phyloP scores from a whole-genome alignment of 768 basidiomycete species.

The Exidia glandulosa region DNA sequence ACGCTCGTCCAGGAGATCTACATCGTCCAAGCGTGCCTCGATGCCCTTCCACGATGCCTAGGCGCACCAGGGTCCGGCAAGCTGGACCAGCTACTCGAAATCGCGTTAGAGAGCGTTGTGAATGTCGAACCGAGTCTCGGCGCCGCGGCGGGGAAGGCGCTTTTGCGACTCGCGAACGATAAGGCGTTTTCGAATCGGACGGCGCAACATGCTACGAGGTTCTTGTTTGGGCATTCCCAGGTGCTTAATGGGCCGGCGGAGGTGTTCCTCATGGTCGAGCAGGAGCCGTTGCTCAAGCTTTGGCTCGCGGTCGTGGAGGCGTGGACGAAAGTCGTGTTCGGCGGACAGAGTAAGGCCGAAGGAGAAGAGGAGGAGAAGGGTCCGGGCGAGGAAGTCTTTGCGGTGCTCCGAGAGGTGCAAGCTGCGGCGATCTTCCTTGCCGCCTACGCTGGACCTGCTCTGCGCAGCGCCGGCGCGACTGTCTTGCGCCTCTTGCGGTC shows the following conservation, averaged over 20 bases:
- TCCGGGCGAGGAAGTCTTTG: conserved; percentile 22
- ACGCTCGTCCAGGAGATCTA: conserved; percentile 50
- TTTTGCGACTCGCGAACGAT: conserved; percentile 65
- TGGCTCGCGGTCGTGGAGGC: conserved; percentile 65
- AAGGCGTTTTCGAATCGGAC: conserved; percentile 42
- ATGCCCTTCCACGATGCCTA: conserved; percentile 76
- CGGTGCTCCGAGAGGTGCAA: conserved; percentile 51
- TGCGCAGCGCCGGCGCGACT: conserved; percentile 52
- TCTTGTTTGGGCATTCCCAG: conserved; percentile 60
- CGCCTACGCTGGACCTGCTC: conserved; percentile 37
- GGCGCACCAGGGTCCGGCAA: conserved; percentile 33
- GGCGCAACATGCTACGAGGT: conserved; percentile 52
- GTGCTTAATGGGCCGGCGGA: conserved; percentile 56
- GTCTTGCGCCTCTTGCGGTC: conserved; percentile 47
- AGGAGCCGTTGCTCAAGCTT: conserved; percentile 50
- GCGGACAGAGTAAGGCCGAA: too few relatives aligned
- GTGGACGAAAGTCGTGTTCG: conserved; percentile 43
- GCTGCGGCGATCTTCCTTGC: conserved; percentile 68
- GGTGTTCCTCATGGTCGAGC: conserved; percentile 54
- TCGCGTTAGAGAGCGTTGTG: conserved; percentile 70
- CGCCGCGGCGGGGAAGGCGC: conserved; percentile 53
- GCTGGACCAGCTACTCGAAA: conserved; percentile 55
- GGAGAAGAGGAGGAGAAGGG: conserved; percentile 4
- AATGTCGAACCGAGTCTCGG: conserved; percentile 72
- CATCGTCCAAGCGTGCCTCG: conserved; percentile 66